Base-by-base conservation (phyloP, 192 early-diverging fungal genomes). In the Borealophlyctis nickersoniae region DNA sequence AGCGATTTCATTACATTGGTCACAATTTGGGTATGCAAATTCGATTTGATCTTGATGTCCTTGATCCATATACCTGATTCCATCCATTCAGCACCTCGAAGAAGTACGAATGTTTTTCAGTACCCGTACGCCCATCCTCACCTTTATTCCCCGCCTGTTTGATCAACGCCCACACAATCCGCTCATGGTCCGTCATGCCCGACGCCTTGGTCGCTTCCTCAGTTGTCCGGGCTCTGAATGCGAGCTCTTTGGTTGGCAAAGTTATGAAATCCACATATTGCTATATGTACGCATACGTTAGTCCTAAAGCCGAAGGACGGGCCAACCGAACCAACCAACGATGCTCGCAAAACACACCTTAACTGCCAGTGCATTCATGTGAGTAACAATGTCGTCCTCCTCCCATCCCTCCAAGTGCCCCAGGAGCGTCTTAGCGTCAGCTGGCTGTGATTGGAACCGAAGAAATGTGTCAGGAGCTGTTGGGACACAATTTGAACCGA, bases 21-120 rank as follows among this genome's bases (percentile, higher is more conserved):
- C 32, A 95, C 85, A 9, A 91, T 82, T 56, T 86, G 77, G 35
- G 79, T 76, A 39, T 89, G 88, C 26, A 98, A 58, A 53, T 87
- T 89, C n/a, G 87, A 90, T 63, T 88, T 86, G 35, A 81, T 75
- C 70, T 89, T 89, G 11, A 98, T 67, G 28, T 89, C 83, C 62
- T 89, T 91, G 30, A 88, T 80, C 92, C 92, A 94, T 36, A 87
- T 82, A n/a, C 88, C 87, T 67, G 83, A 23, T n/a, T n/a, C n/a
- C n/a, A n/a, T n/a, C n/a, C n/a, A n/a, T n/a, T n/a, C n/a, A n/a
- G n/a, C n/a, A n/a, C n/a, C n/a, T n/a, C n/a, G n/a, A n/a, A n/a
- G 16, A 27, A 13, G 9, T 28, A 60, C 35, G n/a, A 2, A 73
- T 19, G 24, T 27, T 69, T 1, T 16, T 65, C 23, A 31, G 11